Percentiles rank a stretch among this genome's conserved stretches.
These are phyloP conservation scores for Madurella mycetomatis DNA, from an alignment of 2,329 filamentous ascomycete species.

Conservation along the genomic window DNA sequence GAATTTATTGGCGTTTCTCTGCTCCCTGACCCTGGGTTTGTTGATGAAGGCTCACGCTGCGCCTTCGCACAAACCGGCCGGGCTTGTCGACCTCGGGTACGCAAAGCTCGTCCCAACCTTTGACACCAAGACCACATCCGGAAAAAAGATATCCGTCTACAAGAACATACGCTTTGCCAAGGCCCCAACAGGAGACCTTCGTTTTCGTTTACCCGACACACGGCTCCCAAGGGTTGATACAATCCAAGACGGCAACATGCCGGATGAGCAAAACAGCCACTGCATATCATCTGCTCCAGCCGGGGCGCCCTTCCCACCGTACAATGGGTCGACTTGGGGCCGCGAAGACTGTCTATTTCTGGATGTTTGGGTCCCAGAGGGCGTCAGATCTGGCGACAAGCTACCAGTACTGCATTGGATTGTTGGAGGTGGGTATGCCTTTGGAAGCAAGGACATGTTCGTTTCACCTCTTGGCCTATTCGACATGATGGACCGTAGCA, in stretches of 20 bases:
- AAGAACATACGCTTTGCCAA: slow-evolving; percentile 28
- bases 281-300: too few relatives aligned
- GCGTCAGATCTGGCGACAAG: slow-evolving; percentile 17
- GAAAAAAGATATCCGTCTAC: slow-evolving; percentile 21
- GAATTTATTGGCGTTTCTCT: too few relatives aligned
- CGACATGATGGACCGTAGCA: slow-evolving; percentile 9
- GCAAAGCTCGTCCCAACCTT: slow-evolving; percentile 19
- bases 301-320: neutral
- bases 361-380: slow-evolving; percentile 24
- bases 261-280: too few relatives aligned
- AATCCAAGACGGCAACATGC: slow-evolving; percentile 16
- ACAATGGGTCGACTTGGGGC: slow-evolving; percentile 22
- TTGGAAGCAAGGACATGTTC: slow-evolving; percentile 23
- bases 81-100: neutral
- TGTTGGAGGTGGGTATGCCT: slow-evolving; percentile 20
- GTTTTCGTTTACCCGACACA: slow-evolving; percentile 23
- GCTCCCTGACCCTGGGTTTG: too few relatives aligned
- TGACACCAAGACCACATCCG: slow-evolving; percentile 20
- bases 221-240: slow-evolving; percentile 7
- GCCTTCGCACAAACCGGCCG: too few relatives aligned
- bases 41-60: too few relatives aligned
- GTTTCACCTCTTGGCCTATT: slow-evolving; percentile 19
- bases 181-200: slow-evolving; percentile 22
- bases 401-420: slow-evolving; percentile 24
- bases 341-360: slow-evolving; percentile 24